A percentile compares a stretch with the other conserved stretches of the same genome.
These are phyloP conservation scores for Xerocomellus amylosporus DNA, from an alignment of 768 basidiomycete genomes.

Conservation along the genomic window DNA sequence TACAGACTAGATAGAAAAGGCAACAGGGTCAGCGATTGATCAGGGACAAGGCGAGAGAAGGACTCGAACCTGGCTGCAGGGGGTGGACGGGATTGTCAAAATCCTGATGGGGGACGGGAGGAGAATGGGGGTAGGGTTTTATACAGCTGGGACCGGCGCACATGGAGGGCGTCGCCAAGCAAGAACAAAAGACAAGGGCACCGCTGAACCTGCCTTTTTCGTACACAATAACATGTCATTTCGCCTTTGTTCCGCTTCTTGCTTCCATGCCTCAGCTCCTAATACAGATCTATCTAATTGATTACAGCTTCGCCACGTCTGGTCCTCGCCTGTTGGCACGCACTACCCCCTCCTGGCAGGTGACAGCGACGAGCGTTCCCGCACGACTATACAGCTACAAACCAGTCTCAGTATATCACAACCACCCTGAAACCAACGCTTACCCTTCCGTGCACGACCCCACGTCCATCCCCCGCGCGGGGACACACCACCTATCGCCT, in stretches of 20 bases:
- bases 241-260: slow-evolving; percentile 21
- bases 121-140: slow-evolving; percentile 17
- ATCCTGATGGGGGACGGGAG: slow-evolving; percentile 25
- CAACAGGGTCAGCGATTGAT: slow-evolving; percentile 9
- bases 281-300: slow-evolving; percentile 11
- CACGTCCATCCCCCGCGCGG: slow-evolving; percentile 62
- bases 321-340: slow-evolving; percentile 54
- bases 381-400: slow-evolving; percentile 63
- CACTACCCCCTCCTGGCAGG: slow-evolving; percentile 77
- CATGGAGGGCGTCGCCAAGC: slow-evolving; percentile 27
- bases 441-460: slow-evolving; percentile 69
- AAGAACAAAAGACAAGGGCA: slow-evolving; percentile 32
- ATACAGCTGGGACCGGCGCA: slow-evolving; percentile 17
- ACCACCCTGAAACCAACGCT: slow-evolving; percentile 22
- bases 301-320: slow-evolving; percentile 25
- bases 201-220: slow-evolving; percentile 21
- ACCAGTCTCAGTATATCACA: slow-evolving; percentile 8
- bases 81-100: slow-evolving; percentile 35
- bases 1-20: slow-evolving; percentile 24
- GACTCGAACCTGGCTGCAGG: slow-evolving; percentile 30
- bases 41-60: background rate
- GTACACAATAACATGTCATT: slow-evolving; percentile 29
- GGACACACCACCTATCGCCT: slow-evolving; percentile 57
- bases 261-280: slow-evolving; percentile 6
- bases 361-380: slow-evolving; percentile 70